Evolutionary conservation across 2,329 filamentous ascomycete genomes (phyloP).

Genomic region (Arthrobotrys iridis): DNA sequence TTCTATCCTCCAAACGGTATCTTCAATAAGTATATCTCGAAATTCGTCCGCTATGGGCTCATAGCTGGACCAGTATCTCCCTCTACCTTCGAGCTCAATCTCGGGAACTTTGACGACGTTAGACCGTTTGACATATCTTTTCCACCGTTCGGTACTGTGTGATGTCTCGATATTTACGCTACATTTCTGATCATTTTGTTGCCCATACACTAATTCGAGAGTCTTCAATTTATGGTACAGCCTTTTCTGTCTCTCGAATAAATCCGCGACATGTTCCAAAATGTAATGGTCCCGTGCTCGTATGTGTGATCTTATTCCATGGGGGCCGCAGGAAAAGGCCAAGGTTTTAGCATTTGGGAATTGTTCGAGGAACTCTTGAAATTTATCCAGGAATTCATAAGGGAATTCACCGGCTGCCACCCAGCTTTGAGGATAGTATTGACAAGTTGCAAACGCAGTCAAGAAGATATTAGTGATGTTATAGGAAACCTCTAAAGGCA

Average conservation of each 20-base stretch:
- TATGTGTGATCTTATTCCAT: background rate
- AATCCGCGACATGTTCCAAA: background rate
- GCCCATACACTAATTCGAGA: background rate
- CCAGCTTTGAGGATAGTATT: slow-evolving; percentile 1
- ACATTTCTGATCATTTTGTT: background rate
- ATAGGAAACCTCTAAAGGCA: background rate
- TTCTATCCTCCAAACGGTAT: slow-evolving; percentile 2
- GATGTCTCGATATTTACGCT: background rate
- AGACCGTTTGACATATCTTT: background rate
- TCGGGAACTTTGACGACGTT: background rate
- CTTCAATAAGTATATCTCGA: background rate
- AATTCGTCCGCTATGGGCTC: background rate
- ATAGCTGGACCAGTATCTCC: slow-evolving; percentile 14
- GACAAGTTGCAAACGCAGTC: background rate
- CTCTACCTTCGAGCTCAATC: background rate
- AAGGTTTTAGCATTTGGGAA: background rate
- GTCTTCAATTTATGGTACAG: background rate
- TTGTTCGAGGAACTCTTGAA: background rate
- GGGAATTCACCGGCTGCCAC: background rate
- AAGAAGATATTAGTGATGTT: slow-evolving; percentile 5
- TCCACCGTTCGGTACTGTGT: background rate
- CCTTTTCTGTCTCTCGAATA: background rate
- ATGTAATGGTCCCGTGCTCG: background rate
- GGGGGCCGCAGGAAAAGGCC: background rate
- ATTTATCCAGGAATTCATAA: background rate